Percentiles rank a stretch among this genome's conserved stretches.
These are phyloP conservation scores for Eremothecium coryli DNA, from an alignment of 1,139 yeast genomes.

Conservation along the genomic window DNA sequence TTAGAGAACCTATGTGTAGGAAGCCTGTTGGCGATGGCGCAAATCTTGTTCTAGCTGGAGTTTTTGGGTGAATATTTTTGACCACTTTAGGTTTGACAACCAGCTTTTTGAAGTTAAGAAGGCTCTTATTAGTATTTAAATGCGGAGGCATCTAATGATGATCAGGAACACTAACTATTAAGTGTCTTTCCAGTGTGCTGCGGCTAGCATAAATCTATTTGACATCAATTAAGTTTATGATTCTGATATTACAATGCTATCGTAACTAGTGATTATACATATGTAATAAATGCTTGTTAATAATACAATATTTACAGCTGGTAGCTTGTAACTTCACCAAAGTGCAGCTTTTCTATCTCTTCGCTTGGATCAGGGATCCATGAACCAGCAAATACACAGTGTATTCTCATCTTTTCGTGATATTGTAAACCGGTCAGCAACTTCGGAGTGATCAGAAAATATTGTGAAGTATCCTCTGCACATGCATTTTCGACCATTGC, in stretches of 20 bases:
- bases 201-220: too few species aligned
- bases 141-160: neutral
- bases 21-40: slow-evolving; percentile 98
- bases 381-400: slow-evolving; percentile 72
- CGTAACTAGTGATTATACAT: too few species aligned
- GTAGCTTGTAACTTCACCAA: slow-evolving; percentile 32
- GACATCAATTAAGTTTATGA: too few species aligned
- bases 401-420: slow-evolving; percentile 75
- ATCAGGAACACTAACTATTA: too few species aligned
- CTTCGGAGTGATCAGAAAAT: slow-evolving; percentile 89
- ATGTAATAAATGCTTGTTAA: too few species aligned
- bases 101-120: neutral
- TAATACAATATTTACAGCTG: slow-evolving; percentile 16
- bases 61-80: slow-evolving; percentile 35
- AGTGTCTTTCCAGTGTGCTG: too few species aligned
- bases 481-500: slow-evolving; percentile 84
- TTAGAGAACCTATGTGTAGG: slow-evolving; percentile 79
- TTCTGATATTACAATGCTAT: too few species aligned
- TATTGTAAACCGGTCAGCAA: slow-evolving; percentile 69
- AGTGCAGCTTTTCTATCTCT: slow-evolving; percentile 25
- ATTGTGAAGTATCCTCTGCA: slow-evolving; percentile 52
- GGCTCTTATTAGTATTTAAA: neutral
- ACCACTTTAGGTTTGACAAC: neutral
- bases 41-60: slow-evolving; percentile 79
- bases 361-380: slow-evolving; percentile 34